phyloP scores from a whole-genome alignment of 768 basidiomycete genomes.

The Agrocybe pediades region DNA sequence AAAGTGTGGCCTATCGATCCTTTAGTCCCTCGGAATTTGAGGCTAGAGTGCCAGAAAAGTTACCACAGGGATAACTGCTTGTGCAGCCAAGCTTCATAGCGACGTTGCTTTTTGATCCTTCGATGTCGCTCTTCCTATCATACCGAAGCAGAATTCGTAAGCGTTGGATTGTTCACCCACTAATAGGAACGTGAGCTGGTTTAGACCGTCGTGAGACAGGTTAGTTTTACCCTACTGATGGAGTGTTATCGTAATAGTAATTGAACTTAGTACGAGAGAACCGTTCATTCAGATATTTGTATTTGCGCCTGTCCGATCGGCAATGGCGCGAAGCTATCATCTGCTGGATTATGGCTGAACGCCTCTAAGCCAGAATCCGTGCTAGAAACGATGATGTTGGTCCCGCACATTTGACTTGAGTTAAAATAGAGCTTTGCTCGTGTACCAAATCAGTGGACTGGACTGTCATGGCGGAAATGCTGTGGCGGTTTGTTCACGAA shows the following conservation, averaged over 20 bases:
- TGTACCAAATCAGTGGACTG: no score
- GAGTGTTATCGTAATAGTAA: slow-evolving; percentile 74
- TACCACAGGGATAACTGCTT: slow-evolving; percentile 81
- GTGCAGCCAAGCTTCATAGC: slow-evolving; percentile 84
- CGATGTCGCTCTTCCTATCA: slow-evolving; percentile 84
- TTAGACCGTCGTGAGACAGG: slow-evolving; percentile 85
- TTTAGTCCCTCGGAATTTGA: slow-evolving; percentile 79
- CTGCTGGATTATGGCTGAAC: no score
- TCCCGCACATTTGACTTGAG: no score
- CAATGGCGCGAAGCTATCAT: no score
- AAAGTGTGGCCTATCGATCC: slow-evolving; percentile 85
- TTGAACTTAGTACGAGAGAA: slow-evolving; percentile 84
- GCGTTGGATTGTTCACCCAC: slow-evolving; percentile 80
- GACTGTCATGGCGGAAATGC: no score
- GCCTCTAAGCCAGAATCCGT: no score
- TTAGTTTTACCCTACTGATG: slow-evolving; percentile 88
- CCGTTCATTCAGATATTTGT: slow-evolving; percentile 82
- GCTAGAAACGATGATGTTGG: no score
- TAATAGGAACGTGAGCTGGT: slow-evolving; percentile 79
- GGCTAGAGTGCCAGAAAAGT: slow-evolving; percentile 83
- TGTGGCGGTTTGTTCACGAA: no score
- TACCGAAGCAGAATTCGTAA: slow-evolving; percentile 81
- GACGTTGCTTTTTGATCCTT: slow-evolving; percentile 84
- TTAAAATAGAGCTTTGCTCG: no score
- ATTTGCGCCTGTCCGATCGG: no score